Evolutionary conservation across 2,329 filamentous ascomycete species (phyloP), one percentile per base, ranked within the genome.

Genomic region (Capronia americana): DNA sequence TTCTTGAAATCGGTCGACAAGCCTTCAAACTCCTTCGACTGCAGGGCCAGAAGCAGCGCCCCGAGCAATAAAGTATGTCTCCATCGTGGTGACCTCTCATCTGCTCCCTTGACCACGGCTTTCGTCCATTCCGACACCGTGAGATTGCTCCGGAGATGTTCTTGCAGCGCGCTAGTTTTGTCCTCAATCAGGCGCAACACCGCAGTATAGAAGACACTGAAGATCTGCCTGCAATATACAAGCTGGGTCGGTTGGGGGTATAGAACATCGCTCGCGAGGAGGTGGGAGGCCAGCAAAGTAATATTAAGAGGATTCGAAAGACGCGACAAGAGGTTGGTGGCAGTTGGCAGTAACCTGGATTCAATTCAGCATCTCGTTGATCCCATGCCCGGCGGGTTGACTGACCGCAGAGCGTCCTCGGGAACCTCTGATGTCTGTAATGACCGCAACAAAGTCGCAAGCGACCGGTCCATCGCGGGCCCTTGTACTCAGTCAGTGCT

Each of bases 21-120:
- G 70, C 91, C 90, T 51, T 67, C 66, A 26, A 67, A 67, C 6
- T 69, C 30, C 28, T 63, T 64, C 6, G 63, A 61, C n/a, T 63
- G 63, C 74, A 93, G 89, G 8, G 92, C 92, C 75, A 94, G 85
- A 65, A 97, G 79, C 24, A 96, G 81, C 2, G 92, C 93, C 0
- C 89, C 88, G 8, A 97, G 85, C 4, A 93, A 85, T n/a, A 97
- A 82, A 32, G 93, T 79, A 77, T 97, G 93, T 77, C 92, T 89
- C 92, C 92, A 97, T 74, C 92, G 83, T 20, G 83, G 85, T 77
- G 82, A 89, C 72, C 82, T 84, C 53, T 86, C 87, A 73, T 89
- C 85, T 17, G 87, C 87, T 8, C 87, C 87, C 48, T 81, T 82
- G 2, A 86, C 82, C 1, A 88, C 80, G 1, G 87, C 86, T 69